Evolutionary conservation across 805 yeast species (phyloP).

Genomic region (Starmerella asiatica): DNA sequence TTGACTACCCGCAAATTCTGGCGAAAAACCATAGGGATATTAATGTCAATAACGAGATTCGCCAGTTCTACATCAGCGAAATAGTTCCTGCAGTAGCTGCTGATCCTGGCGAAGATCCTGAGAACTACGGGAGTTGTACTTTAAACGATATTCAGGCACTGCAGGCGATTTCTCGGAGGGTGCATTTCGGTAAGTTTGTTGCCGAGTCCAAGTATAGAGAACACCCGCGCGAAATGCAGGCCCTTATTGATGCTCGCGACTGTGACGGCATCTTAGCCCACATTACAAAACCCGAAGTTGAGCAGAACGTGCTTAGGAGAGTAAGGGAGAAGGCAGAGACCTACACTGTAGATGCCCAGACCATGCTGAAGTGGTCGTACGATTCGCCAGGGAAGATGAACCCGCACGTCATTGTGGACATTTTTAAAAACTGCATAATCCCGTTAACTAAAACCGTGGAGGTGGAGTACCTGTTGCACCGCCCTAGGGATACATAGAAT

Average conservation of each 20-base stretch:
- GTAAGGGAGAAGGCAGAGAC: slow-evolving; percentile 67
- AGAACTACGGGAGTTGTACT: slow-evolving; percentile 79
- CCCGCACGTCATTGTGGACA: slow-evolving; percentile 66
- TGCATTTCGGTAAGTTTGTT: slow-evolving; percentile 94
- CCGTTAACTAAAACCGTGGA: slow-evolving; percentile 94
- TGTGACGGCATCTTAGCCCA: slow-evolving; percentile 58
- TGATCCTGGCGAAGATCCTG: slow-evolving; percentile 57
- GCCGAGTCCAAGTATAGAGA: slow-evolving; percentile 83
- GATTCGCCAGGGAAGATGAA: slow-evolving; percentile 55
- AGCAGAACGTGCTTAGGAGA: slow-evolving; percentile 66
- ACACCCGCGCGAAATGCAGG: slow-evolving; percentile 49
- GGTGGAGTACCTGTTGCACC: slow-evolving; percentile 72
- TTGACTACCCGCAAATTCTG: slow-evolving; percentile 64
- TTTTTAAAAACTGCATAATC: slow-evolving; percentile 78
- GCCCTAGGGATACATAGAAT: slow-evolving; percentile 38
- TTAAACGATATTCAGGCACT: slow-evolving; percentile 72
- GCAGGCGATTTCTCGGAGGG: slow-evolving; percentile 79
- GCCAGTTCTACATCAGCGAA: slow-evolving; percentile 50
- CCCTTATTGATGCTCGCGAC: slow-evolving; percentile 54
- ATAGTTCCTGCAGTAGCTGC: slow-evolving; percentile 66
- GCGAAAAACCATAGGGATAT: slow-evolving; percentile 63
- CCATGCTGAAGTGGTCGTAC: slow-evolving; percentile 46
- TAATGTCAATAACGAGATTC: slow-evolving; percentile 60
- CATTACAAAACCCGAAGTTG: slow-evolving; percentile 81
- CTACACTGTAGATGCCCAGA: slow-evolving; percentile 78